Evolutionary conservation across 2,329 filamentous ascomycete species (phyloP), one percentile per base, ranked within the genome.

Genomic region (Eutypa lata): DNA sequence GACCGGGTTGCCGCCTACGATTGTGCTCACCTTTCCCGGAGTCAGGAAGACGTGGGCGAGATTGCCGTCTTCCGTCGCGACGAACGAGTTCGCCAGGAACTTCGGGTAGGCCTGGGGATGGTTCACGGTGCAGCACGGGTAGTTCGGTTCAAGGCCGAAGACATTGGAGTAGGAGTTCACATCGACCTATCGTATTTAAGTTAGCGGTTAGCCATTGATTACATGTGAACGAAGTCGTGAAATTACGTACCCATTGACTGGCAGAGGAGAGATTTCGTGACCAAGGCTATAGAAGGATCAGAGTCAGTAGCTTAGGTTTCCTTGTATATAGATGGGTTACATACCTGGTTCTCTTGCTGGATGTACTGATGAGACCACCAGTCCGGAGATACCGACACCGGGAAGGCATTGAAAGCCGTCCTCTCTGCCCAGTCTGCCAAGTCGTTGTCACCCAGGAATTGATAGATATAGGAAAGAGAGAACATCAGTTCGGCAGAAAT

Each of bases 321-420:
- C 2, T n/a, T n/a, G 14, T 42, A 19, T 11, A 28, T 33, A 42
- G 4, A 46, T n/a, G 13, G n/a, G 45, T 28, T 13, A 51, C 62
- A 56, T 43, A 66, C 65, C 59, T 82, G 79, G 58, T 83, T 83
- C 3, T 76, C 73, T 57, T 81, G 72, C 21, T 72, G 67, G 18
- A 82, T 71, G 56, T 82, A 82, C 58, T 81, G 78, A 57, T 76
- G 77, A n/a, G 72, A 73, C 78, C 78, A 82, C 73, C 77, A 80
- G 57, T 81, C 73, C 0, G 74, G 69, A 19, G 74, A 73, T n/a
- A 80, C 60, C 49, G 74, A 74, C 1, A 71, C 76, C 1, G 79
- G 79, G 11, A 82, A 63, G 3, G 77, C 76, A 51, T 82, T 82
- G 65, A 78, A 82, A 3, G 78, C 78, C 2, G 73, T 70, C 42